Conservation (phyloP, 805 yeast genomes). For the Teunomyces kruisii region DNA sequence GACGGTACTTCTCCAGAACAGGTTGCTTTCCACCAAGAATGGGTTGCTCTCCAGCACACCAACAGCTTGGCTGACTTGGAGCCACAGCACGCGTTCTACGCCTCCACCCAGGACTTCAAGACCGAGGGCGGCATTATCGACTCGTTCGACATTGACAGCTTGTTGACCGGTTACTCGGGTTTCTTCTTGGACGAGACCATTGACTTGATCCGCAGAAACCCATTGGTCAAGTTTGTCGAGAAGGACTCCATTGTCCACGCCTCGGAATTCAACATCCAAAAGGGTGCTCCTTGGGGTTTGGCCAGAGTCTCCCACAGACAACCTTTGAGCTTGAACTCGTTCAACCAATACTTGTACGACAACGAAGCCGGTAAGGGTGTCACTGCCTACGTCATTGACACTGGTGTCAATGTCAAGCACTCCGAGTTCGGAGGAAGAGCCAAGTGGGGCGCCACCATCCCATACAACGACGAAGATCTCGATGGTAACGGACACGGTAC, state of each 20-base stretch:
- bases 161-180: constrained; percentile 81
- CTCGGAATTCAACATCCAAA: constrained; percentile 62
- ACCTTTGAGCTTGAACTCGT: constrained; percentile 60
- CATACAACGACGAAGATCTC: constrained; percentile 62
- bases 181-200: constrained; percentile 73
- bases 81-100: constrained; percentile 35
- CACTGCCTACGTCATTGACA: constrained; percentile 84
- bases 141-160: constrained; percentile 56
- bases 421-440: constrained; percentile 84
- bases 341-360: constrained; percentile 64
- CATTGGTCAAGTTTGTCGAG: constrained; percentile 68
- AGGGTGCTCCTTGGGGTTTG: constrained; percentile 93
- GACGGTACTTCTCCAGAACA: constrained; percentile 54
- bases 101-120: constrained; percentile 20
- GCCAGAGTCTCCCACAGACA: constrained; percentile 86
- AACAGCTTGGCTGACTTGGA: constrained; percentile 37
- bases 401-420: constrained; percentile 79
- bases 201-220: constrained; percentile 67
- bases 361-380: constrained; percentile 79
- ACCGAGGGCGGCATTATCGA: constrained; percentile 35
- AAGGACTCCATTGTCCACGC: constrained; percentile 70
- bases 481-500: constrained; percentile 97
- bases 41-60: constrained; percentile 58
- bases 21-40: constrained; percentile 62
- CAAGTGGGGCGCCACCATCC: constrained; percentile 80